Base-by-base conservation (phyloP, 2,329 filamentous ascomycete species). In the Penicillium sp. region DNA sequence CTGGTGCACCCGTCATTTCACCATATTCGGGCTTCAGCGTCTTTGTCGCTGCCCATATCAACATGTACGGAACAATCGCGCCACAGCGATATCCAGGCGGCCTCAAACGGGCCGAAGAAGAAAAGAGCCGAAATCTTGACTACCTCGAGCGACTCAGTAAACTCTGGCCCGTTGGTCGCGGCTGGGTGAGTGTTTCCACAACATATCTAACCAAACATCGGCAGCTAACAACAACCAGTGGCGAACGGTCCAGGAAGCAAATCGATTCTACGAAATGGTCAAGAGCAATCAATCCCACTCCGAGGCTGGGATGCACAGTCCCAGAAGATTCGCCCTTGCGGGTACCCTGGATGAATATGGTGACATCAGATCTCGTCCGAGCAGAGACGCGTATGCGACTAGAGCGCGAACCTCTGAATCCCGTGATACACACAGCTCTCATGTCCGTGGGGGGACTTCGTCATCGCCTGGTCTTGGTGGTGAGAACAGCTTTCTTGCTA, bases 11-110 rank as follows among this genome's bases (percentile, higher is more conserved):
- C 0, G 68, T 74, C 1, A 72, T 74, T 50, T 73, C 72, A 1
- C 72, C 72, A 3, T 74, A 74, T 50, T 71, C 72, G 0, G 72
- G 72, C 6, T 74, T 74, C 57, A 74, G 72, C 29, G 65, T 74
- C 36, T 74, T 74, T 39, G 72, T 74, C 13, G 70, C 72, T 10
- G 72, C 70, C 3, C 72, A 74, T 41, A 72, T 74, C 44, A 74
- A 74, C 45, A 74, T 74, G 72, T 74, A 74, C 51, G 72, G 72
- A 2, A 72, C 72, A 7, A 68, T 74, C 10, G 67, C 62, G 0
- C 71, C 72, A 2, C 57, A 58, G n/a, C 63, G 66, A 11, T 74
- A 74, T 39, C 72, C 72, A 0, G 72, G 72, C 0, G 72, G 72
- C 1, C 57, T 66, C 2, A 64, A 63, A 31, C 59, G 69, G 13